Conservation (phyloP, 2,329 filamentous ascomycete genomes). For the Phyllosticta citriasiana region DNA sequence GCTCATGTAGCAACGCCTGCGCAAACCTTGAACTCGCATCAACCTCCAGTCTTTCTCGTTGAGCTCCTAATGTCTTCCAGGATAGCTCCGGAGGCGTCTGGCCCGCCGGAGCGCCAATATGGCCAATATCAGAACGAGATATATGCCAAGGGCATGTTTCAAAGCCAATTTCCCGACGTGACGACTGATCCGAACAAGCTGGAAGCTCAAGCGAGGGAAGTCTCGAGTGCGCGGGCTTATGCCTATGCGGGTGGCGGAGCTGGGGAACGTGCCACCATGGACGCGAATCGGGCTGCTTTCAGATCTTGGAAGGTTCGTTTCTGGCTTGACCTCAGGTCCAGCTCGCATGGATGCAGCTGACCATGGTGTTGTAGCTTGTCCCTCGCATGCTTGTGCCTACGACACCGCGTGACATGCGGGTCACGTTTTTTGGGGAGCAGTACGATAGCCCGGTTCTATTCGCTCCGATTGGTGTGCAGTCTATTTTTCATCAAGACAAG, state of each 20-base stretch:
- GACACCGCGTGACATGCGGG: conserved; percentile 2
- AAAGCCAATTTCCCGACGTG: conserved; percentile 39
- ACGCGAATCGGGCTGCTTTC: conserved; percentile 50
- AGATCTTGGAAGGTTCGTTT: conserved; percentile 36
- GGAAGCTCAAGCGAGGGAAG: conserved; percentile 44
- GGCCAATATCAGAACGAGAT: conserved; percentile 34
- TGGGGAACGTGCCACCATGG: conserved; percentile 51
- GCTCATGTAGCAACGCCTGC: background rate
- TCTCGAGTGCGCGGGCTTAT: conserved; percentile 40
- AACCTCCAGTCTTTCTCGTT: background rate
- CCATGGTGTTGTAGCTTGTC: background rate
- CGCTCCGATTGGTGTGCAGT: conserved; percentile 58
- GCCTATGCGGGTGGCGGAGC: conserved; percentile 55
- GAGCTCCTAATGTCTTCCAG: background rate
- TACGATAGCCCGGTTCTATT: conserved; percentile 46
- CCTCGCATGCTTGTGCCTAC: conserved; percentile 6
- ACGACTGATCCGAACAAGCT: conserved; percentile 51
- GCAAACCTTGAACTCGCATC: background rate
- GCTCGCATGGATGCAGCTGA: background rate
- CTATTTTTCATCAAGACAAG: conserved; percentile 54
- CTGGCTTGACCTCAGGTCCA: background rate
- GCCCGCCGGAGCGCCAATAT: conserved; percentile 23
- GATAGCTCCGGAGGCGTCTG: background rate
- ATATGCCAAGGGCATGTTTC: conserved; percentile 43
- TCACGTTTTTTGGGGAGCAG: conserved; percentile 25